Evolutionary conservation across 108 stramenopile genomes (phyloP).

Genomic region (Fragilariopsis cylindrus): DNA sequence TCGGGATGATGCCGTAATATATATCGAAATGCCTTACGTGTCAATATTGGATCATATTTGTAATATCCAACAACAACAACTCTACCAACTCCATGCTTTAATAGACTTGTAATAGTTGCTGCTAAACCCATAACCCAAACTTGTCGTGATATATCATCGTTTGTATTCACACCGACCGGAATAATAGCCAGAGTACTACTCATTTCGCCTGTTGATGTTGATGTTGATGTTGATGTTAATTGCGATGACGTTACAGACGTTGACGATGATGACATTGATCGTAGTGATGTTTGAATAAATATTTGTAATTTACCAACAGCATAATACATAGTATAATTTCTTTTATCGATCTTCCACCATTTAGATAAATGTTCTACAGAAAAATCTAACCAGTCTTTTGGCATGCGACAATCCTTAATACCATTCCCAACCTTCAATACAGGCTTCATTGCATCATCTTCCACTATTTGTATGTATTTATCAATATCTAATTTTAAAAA

Average conservation of each 20-base stretch:
- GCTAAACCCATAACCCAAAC: constrained; percentile 24
- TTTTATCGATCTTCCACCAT: constrained; percentile 34
- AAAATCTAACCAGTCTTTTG: constrained; percentile 53
- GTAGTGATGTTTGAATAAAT: neutral
- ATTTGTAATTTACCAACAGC: neutral
- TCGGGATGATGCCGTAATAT: neutral
- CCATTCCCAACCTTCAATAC: neutral
- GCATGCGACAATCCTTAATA: constrained; percentile 25
- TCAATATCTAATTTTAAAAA: neutral
- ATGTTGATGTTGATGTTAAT: neutral
- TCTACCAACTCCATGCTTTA: constrained; percentile 29
- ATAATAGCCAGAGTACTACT: constrained; percentile 6
- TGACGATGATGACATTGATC: too few relatives aligned
- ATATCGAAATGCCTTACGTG: neutral
- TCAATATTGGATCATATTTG: constrained; percentile 16
- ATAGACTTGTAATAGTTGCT: constrained; percentile 39
- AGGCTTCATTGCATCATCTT: neutral
- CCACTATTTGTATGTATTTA: neutral
- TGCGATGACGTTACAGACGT: too few relatives aligned
- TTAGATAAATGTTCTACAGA: constrained; percentile 51
- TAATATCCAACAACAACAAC: constrained; percentile 38
- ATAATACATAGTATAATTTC: neutral
- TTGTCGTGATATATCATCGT: neutral
- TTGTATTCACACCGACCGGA: neutral
- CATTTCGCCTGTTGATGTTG: neutral